A percentile compares a stretch with the other conserved stretches of the same genome.
These are phyloP conservation scores for Alternaria burnsii DNA, from an alignment of 2,329 filamentous ascomycete genomes.

Conservation along the genomic window DNA sequence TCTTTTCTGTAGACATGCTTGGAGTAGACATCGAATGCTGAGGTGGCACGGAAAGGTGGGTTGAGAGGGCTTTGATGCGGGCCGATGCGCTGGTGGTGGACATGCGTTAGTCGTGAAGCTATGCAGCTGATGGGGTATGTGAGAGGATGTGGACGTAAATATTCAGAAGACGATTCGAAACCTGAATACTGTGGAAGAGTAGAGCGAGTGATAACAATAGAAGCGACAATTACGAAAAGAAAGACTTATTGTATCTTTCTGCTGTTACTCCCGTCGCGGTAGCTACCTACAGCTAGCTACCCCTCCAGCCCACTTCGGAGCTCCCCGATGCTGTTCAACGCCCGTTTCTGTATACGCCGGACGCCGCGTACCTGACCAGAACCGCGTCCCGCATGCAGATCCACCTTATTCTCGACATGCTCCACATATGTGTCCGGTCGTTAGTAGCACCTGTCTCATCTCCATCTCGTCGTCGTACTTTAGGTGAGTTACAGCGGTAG, in stretches of 20 bases:
- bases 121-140: not conserved
- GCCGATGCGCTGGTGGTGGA: constrained; percentile 21
- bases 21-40: constrained; percentile 3
- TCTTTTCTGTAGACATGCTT: constrained; percentile 28
- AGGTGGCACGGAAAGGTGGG: constrained; percentile 21
- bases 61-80: constrained; percentile 34
- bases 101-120: constrained; percentile 19
- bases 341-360: constrained; percentile 1
- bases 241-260: not conserved
- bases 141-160: not conserved
- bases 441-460: not conserved
- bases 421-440: not conserved
- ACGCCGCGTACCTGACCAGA: constrained; percentile 1
- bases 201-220: not conserved
- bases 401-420: not conserved
- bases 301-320: constrained; percentile 15
- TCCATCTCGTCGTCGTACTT: not conserved
- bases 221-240: not conserved
- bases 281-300: constrained; percentile 9
- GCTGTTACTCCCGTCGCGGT: not conserved
- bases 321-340: constrained; percentile 3
- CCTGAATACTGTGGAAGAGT: not conserved
- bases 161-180: not conserved
- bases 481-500: not conserved
- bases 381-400: not conserved